Percentiles rank a stretch among this genome's conserved stretches.
Conservation (phyloP, 805 yeast species). For the Wickerhamomyces subpelliculosus region DNA sequence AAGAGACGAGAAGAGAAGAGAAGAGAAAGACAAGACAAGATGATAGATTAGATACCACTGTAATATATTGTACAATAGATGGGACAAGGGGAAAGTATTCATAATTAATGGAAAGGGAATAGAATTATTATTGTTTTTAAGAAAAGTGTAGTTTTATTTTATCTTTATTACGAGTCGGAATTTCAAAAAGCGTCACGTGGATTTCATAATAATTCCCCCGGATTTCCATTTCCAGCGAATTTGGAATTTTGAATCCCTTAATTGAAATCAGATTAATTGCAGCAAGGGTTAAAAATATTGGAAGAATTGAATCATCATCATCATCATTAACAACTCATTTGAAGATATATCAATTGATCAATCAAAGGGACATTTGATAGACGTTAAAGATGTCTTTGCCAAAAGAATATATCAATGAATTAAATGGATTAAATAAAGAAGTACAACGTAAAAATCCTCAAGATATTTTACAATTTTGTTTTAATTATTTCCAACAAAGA, state of each 20-base stretch:
- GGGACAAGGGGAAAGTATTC: no score
- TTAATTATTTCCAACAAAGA: conserved; percentile 59
- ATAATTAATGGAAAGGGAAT: no score
- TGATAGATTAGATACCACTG: no score
- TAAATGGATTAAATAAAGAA: conserved; percentile 57
- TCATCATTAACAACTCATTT: not conserved
- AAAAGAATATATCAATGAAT: conserved; percentile 40
- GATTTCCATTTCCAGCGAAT: not conserved
- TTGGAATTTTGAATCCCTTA: not conserved
- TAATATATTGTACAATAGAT: no score
- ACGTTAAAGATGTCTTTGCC: conserved; percentile 28
- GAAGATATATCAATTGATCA: not conserved
- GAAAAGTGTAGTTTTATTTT: no score
- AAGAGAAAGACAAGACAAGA: no score
- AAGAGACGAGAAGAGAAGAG: no score
- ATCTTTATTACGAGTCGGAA: no score
- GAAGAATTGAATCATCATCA: no score
- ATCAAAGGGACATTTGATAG: not conserved
- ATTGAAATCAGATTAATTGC: not conserved
- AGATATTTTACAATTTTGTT: conserved; percentile 70
- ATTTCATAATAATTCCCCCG: no score
- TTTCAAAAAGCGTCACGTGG: no score
- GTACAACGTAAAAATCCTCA: conserved; percentile 48
- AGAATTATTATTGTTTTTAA: no score
- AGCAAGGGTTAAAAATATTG: not conserved